phyloP scores from a whole-genome alignment of 2,329 filamentous ascomycete genomes.

The Diaporthe citriasiana region DNA sequence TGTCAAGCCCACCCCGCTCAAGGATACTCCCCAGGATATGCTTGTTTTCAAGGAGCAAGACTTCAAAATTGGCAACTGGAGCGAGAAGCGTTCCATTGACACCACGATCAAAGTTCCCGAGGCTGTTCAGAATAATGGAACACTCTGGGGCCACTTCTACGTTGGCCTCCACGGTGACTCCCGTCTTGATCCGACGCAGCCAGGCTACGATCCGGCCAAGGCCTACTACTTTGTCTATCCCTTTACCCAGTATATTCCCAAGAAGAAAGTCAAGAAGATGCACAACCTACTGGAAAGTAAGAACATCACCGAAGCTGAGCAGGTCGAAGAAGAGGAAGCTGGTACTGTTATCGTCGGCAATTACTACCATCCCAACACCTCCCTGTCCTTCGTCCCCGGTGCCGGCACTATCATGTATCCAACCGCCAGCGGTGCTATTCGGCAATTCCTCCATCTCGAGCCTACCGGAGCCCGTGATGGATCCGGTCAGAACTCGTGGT shows the following conservation, averaged over 20 bases:
- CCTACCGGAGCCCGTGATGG: slow-evolving; percentile 84
- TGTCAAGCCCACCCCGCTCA: slow-evolving; percentile 76
- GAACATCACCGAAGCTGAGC: slow-evolving; percentile 59
- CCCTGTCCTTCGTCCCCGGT: slow-evolving; percentile 87
- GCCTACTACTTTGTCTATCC: slow-evolving; percentile 89
- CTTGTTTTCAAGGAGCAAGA: slow-evolving; percentile 84
- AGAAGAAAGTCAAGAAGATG: slow-evolving; percentile 91
- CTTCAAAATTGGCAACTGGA: slow-evolving; percentile 84
- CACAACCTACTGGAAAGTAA: slow-evolving; percentile 82
- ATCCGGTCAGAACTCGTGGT: slow-evolving; percentile 92
- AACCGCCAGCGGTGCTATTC: slow-evolving; percentile 78
- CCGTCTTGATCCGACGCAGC: slow-evolving; percentile 80
- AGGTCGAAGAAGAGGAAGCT: slow-evolving; percentile 64
- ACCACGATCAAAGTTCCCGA: slow-evolving; percentile 83
- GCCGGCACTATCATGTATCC: slow-evolving; percentile 78
- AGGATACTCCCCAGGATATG: slow-evolving; percentile 74
- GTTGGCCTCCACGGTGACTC: slow-evolving; percentile 79
- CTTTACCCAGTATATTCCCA: slow-evolving; percentile 89
- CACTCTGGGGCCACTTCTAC: slow-evolving; percentile 95
- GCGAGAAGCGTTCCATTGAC: slow-evolving; percentile 82
- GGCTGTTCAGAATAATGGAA: slow-evolving; percentile 90
- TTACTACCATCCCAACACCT: slow-evolving; percentile 97
- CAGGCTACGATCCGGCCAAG: slow-evolving; percentile 79
- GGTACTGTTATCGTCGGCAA: slow-evolving; percentile 79
- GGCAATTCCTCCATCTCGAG: slow-evolving; percentile 85